Base-by-base conservation (phyloP, 495 filamentous ascomycete genomes). In the Hypoxylon lienhwacheense region DNA sequence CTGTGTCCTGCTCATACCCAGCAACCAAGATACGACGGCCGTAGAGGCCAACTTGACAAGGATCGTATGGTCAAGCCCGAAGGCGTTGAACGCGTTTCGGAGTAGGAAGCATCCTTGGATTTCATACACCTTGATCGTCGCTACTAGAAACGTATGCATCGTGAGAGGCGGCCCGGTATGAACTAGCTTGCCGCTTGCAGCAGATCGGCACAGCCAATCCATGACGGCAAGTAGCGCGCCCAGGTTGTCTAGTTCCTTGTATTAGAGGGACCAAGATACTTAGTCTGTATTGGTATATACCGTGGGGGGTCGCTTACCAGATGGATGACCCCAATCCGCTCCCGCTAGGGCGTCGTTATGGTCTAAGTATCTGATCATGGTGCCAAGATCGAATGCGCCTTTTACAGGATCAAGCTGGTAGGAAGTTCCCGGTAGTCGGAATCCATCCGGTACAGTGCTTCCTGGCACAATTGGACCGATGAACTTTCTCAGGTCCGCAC, bases 61-160 rank as follows among this genome's bases (percentile, higher is more conserved):
- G 11, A 80, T 66, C 0, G 66, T 66, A 63, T 78, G 76, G 55
- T 80, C 76, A 0, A 79, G 55, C 0, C 77, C 76, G 16, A 58
- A 39, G 0, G 25, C 29, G 43, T 78, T 77, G 47, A 76, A 73
- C 4, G 73, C 55, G 25, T 77, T 77, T 1, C 43, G 28, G 2
- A 72, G 57, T 12, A 71, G 73, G 33, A 72, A 68, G 32, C 42
- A 58, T n/a, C 75, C 76, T 33, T 79, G 75, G 32, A 79, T 73
- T 47, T 79, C 75, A 40, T 77, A 77, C 1, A 73, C 69, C 52
- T 78, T 78, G 48, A 77, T 72, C 32, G 71, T 29, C 5, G 67
- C 70, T 5, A 41, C 35, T 7, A 76, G 53, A 0, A 79, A 40
- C 5, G 66, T 67, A n/a, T 62, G 48, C 41, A 73, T 63, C 0